Percentiles rank a stretch among this genome's conserved stretches.
These are phyloP conservation scores for Aphanoascus verrucosus DNA, from an alignment of 2,329 filamentous ascomycete genomes.

Conservation along the genomic window DNA sequence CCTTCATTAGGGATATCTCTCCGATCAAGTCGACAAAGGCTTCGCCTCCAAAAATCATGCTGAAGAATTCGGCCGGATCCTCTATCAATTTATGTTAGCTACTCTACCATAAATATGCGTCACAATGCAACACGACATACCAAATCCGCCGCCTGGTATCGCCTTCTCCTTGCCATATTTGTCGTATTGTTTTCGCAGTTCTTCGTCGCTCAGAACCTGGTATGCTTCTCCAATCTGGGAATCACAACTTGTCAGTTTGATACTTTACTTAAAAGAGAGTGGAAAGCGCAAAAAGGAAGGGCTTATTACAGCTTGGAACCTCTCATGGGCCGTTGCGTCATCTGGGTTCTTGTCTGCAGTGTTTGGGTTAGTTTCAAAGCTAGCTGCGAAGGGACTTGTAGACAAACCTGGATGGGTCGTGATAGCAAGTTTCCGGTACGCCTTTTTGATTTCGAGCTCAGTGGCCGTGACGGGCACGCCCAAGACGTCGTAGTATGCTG, in stretches of 20 bases:
- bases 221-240: conserved; percentile 57
- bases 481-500: conserved; percentile 75
- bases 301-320: conserved; percentile 69
- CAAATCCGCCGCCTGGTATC: conserved; percentile 81
- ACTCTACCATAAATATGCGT: neutral
- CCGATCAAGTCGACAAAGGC: conserved; percentile 95
- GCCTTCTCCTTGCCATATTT: conserved; percentile 94
- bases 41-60: conserved; percentile 94
- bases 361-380: conserved; percentile 14
- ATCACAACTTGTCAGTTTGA: conserved; percentile 16
- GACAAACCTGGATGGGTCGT: conserved; percentile 70
- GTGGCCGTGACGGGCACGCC: conserved; percentile 76
- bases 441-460: conserved; percentile 92
- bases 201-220: conserved; percentile 71
- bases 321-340: conserved; percentile 83
- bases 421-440: conserved; percentile 89
- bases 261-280: neutral
- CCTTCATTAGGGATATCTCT: conserved; percentile 97
- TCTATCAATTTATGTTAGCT: conserved; percentile 35
- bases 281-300: neutral
- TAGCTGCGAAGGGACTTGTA: neutral
- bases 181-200: conserved; percentile 85
- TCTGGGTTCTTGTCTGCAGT: conserved; percentile 86
- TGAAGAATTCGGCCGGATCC: conserved; percentile 95
- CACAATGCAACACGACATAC: conserved; percentile 31